Evolutionary conservation across 495 filamentous ascomycete species (phyloP), one percentile per base, ranked within the genome.

Genomic region (Venustampulla echinocandica): DNA sequence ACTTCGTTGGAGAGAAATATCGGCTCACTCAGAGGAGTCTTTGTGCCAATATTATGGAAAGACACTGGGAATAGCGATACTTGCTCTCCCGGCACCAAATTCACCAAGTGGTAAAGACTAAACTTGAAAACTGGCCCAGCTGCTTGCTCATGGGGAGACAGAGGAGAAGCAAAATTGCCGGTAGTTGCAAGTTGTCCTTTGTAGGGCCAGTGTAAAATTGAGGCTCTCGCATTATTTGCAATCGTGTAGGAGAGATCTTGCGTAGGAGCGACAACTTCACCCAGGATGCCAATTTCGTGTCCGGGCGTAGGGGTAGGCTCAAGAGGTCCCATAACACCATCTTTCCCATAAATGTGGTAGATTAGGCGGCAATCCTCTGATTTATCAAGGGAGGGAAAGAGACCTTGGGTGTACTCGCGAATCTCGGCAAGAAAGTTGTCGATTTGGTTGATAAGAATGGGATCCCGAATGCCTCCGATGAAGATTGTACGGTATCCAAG

Each of bases 111-210:
- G 7, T n/a, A n/a, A n/a, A n/a, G n/a, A n/a, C n/a, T n/a, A n/a
- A n/a, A n/a, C n/a, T n/a, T n/a, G n/a, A n/a, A n/a, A n/a, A n/a
- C n/a, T n/a, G n/a, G n/a, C n/a, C n/a, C n/a, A n/a, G n/a, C n/a
- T n/a, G n/a, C n/a, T n/a, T n/a, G n/a, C n/a, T n/a, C n/a, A n/a
- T n/a, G n/a, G n/a, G n/a, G n/a, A n/a, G n/a, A n/a, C n/a, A n/a
- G n/a, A n/a, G n/a, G n/a, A n/a, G n/a, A n/a, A 4, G 62, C 64
- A 36, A 74, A 69, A 44, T 74, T 74, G 0, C 72, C 71, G 0
- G 58, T 52, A 1, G 66, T 73, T 1, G 65, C 69, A 14, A 64
- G 62, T 42, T 74, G 71, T 11, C 60, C 60, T 15, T 56, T 49
- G 41, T 74, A 76, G 9, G 65, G 62, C 4, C 54, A 65, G 46